Evolutionary conservation across 1,284 basidiomycete genomes (phyloP).

Genomic region (Singerocomus rubriflavus): DNA sequence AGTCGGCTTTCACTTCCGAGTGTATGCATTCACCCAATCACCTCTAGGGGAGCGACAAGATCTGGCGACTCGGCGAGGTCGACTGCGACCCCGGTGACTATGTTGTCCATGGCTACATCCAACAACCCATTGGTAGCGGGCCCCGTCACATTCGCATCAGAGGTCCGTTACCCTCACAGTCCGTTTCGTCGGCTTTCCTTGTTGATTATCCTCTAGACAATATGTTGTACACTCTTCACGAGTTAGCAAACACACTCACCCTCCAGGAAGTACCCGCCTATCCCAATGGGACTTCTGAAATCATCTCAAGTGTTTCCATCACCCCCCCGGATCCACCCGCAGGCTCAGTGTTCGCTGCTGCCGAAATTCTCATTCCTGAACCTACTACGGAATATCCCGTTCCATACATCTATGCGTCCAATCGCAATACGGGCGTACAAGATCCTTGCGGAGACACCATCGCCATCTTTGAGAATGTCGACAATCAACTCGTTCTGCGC

Average conservation of each 20-base stretch:
- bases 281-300: slow-evolving; percentile 45
- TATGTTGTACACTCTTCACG: slow-evolving; percentile 60
- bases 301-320: slow-evolving; percentile 55
- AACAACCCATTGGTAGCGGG: slow-evolving; percentile 61
- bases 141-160: slow-evolving; percentile 35
- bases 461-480: slow-evolving; percentile 52
- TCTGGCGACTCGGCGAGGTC: slow-evolving; percentile 54
- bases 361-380: slow-evolving; percentile 57
- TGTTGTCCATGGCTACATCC: slow-evolving; percentile 57
- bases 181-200: not conserved
- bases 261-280: slow-evolving; percentile 54
- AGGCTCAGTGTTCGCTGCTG: slow-evolving; percentile 50
- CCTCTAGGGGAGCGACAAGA: slow-evolving; percentile 56
- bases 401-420: slow-evolving; percentile 66
- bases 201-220: slow-evolving; percentile 39
- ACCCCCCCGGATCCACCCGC: slow-evolving; percentile 49
- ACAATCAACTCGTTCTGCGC: slow-evolving; percentile 42
- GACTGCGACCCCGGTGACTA: slow-evolving; percentile 41
- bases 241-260: slow-evolving; percentile 59
- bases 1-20: slow-evolving; percentile 12
- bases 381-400: slow-evolving; percentile 45
- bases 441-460: slow-evolving; percentile 57
- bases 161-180: slow-evolving; percentile 3
- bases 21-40: not conserved
- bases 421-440: slow-evolving; percentile 55